Percentiles rank a stretch among this genome's conserved stretches.
phyloP scores from a whole-genome alignment of 164 flowering plant species.

The Euptelea pleiosperma region DNA sequence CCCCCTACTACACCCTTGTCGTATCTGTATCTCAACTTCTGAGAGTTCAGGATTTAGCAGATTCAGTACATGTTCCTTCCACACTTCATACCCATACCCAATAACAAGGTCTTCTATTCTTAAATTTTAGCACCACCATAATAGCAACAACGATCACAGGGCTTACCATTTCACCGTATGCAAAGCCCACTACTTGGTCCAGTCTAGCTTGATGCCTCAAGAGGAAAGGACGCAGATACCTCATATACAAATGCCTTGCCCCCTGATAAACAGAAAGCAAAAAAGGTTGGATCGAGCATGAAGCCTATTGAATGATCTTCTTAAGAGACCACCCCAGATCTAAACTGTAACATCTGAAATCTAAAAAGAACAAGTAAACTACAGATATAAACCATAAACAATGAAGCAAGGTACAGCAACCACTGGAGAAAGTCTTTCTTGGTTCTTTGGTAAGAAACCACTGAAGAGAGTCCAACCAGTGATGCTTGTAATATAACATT shows the following conservation, averaged over 20 bases:
- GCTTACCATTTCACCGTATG: conserved; percentile 51
- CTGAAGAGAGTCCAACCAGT: too few species aligned
- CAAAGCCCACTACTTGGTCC: conserved; percentile 33
- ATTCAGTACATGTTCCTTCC: not conserved
- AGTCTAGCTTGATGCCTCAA: conserved; percentile 55
- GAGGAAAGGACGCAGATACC: conserved; percentile 63
- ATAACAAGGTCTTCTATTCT: not conserved
- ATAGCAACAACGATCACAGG: not conserved
- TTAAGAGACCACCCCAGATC: not conserved
- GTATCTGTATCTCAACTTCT: not conserved
- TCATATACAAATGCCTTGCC: conserved; percentile 47
- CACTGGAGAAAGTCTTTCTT: too few species aligned
- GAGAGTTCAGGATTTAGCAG: not conserved
- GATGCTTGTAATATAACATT: too few species aligned
- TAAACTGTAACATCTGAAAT: not conserved
- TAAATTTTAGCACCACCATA: not conserved
- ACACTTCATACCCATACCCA: not conserved
- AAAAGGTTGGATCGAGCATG: not conserved
- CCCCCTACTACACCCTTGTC: not conserved
- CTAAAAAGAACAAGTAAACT: not conserved
- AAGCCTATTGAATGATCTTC: not conserved
- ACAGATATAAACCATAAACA: not conserved
- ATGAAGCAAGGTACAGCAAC: too few species aligned
- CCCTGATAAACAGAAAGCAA: conserved; percentile 41
- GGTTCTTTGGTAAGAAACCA: too few species aligned